phyloP scores from a whole-genome alignment of 1,139 yeast genomes.

The Scheffersomyces lignicola region DNA sequence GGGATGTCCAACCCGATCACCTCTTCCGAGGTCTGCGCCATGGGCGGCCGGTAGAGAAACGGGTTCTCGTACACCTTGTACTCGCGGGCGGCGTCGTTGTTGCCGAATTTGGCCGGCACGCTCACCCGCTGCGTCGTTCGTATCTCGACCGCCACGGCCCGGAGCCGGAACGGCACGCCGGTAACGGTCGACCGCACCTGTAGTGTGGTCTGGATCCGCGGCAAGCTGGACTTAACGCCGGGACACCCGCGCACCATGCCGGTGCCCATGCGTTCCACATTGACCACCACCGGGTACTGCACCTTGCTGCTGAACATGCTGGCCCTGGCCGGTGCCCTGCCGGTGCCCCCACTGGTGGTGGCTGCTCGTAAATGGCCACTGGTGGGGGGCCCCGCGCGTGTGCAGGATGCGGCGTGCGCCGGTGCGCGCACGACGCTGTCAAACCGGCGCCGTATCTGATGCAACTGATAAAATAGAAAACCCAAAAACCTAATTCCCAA shows the following conservation, averaged over 20 bases:
- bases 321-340: too few species aligned
- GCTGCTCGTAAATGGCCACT: background rate
- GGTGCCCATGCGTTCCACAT: conserved; percentile 46
- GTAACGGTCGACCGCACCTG: conserved; percentile 36
- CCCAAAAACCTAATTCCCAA: too few species aligned
- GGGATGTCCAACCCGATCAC: conserved; percentile 61
- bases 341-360: too few species aligned
- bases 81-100: conserved; percentile 39
- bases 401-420: too few species aligned
- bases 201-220: conserved; percentile 45
- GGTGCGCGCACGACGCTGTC: too few species aligned
- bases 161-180: conserved; percentile 38
- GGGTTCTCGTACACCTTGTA: conserved; percentile 38
- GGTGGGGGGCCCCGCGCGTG: too few species aligned
- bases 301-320: conserved; percentile 5
- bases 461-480: too few species aligned
- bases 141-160: conserved; percentile 39
- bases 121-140: conserved; percentile 40
- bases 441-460: too few species aligned
- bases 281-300: conserved; percentile 30
- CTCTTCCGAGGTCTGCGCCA: conserved; percentile 35
- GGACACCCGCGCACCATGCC: conserved; percentile 61
- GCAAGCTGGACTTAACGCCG: conserved; percentile 60
- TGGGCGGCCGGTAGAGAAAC: conserved; percentile 35
- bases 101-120: conserved; percentile 42